These are phyloP conservation scores for Cystobasidiaceae sp. DNA, from an alignment of 1,284 basidiomycete species.

Conservation along the genomic window DNA sequence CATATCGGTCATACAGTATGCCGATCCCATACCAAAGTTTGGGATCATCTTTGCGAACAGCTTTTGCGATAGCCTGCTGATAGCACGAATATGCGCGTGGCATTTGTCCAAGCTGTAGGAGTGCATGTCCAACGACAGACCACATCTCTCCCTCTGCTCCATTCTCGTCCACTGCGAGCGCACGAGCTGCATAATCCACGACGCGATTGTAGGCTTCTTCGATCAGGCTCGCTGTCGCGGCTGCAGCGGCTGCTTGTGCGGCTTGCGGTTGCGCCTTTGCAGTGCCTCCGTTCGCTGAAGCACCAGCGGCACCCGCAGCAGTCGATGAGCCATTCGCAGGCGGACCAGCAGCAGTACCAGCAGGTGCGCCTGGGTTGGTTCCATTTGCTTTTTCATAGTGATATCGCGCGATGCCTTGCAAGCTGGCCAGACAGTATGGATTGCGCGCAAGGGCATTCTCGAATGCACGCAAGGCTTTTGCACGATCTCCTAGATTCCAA, in stretches of 20 bases:
- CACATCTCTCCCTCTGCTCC: constrained; percentile 40
- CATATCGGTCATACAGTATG: constrained; percentile 96
- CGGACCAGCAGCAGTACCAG: constrained; percentile 28
- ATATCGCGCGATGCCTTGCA: constrained; percentile 74
- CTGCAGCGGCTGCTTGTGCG: constrained; percentile 8
- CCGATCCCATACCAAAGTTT: constrained; percentile 99
- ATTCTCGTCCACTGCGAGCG: constrained; percentile 7
- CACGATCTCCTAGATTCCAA: constrained; percentile 43
- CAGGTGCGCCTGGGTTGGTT: constrained; percentile 46
- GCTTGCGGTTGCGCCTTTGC: background rate
- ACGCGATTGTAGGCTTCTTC: constrained; percentile 11
- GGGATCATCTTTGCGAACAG: constrained; percentile 67
- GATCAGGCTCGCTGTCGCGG: background rate
- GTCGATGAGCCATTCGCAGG: background rate
- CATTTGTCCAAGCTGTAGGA: constrained; percentile 95
- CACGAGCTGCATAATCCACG: background rate
- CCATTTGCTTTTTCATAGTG: constrained; percentile 55
- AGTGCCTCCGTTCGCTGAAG: background rate
- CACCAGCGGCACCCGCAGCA: background rate
- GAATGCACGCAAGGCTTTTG: constrained; percentile 81
- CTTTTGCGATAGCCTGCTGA: constrained; percentile 96
- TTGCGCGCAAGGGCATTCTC: constrained; percentile 89
- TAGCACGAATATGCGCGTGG: constrained; percentile 98
- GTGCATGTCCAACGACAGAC: constrained; percentile 38
- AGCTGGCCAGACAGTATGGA: constrained; percentile 73